These are phyloP conservation scores for Macrotyloma uniflorum DNA, from an alignment of 306 rosid species.

Conservation along the genomic window DNA sequence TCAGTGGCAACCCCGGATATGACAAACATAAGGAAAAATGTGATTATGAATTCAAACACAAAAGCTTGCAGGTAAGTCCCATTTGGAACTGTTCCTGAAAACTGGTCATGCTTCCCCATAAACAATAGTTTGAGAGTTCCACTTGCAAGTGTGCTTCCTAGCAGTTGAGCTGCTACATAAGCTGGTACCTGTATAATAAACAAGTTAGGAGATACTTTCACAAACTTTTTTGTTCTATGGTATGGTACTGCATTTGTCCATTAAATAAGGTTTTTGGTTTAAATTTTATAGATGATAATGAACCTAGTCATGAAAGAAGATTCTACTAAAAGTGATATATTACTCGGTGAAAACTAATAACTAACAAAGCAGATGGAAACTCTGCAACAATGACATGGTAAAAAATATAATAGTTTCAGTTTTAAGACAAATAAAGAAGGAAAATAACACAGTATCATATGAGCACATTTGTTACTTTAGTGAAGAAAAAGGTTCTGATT, in stretches of 20 bases:
- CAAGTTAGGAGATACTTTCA: not conserved
- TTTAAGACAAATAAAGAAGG: not conserved
- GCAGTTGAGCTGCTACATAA: conserved; percentile 61
- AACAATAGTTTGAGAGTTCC: conserved; percentile 74
- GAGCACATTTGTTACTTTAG: too few species aligned
- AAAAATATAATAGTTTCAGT: too few species aligned
- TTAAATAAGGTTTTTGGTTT: too few species aligned
- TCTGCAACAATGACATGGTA: too few species aligned
- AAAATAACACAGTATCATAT: not conserved
- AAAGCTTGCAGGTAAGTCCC: conserved; percentile 69
- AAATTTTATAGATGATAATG: too few species aligned
- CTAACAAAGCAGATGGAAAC: too few species aligned
- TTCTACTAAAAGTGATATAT: too few species aligned
- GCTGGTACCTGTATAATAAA: conserved; percentile 62
- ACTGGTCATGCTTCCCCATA: conserved; percentile 46
- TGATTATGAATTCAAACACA: conserved; percentile 79
- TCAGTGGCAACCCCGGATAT: conserved; percentile 85
- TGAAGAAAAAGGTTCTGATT: not conserved
- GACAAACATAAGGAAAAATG: conserved; percentile 79
- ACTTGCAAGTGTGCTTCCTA: conserved; percentile 76
- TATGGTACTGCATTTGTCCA: not conserved
- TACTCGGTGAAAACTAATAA: too few species aligned
- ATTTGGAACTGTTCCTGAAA: conserved; percentile 63
- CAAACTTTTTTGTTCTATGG: not conserved
- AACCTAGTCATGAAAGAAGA: too few species aligned